Evolutionary conservation across 2,329 filamentous ascomycete genomes (phyloP), one percentile per base, ranked within the genome.

Genomic region (Hirsutella thompsonii): DNA sequence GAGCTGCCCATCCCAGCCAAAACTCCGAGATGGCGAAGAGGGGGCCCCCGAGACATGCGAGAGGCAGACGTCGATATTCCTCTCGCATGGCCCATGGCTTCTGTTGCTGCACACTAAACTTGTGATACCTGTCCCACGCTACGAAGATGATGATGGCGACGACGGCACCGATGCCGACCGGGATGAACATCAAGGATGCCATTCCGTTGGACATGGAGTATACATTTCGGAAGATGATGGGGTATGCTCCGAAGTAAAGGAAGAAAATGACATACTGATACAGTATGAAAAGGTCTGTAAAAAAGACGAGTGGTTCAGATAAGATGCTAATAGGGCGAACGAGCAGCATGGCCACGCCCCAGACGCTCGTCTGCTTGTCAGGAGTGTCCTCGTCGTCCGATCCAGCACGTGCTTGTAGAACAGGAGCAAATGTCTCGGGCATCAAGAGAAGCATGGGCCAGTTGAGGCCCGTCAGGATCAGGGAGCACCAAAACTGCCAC

Each of bases 161-260:
- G 20, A 41, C 33, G 21, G 40, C 38, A 10, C 43, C 43, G 20
- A 42, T 33, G 19, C 38, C 45, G 35, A 40, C 37, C 3, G 46
- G 46, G 8, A 47, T 34, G 29, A 42, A 47, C 23, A 40, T 39
- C 11, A 47, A 26, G 5, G 41, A 38, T 8, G 41, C 34, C 9
- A 37, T 26, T 14, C 44, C 40, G 30, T 41, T 28, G 5, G 43
- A 37, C 38, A 47, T 37, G 19, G 36, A 26, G 18, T 47, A 46
- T 5, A 41, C 35, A 9, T 38, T 36, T 19, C 38, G 41, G 42
- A 46, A 47, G 2, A 47, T 44, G 23, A 65, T 56, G 0, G 64
- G 64, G 52, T 71, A 79, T 2, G 73, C 71, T 50, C 76, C 69
- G 44, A 79, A 74, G 55, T 69, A 77, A 44, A 79, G 72, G 57